Evolutionary conservation across 352 stramenopile species (phyloP).

Genomic region (Phytophthora brassicae): DNA sequence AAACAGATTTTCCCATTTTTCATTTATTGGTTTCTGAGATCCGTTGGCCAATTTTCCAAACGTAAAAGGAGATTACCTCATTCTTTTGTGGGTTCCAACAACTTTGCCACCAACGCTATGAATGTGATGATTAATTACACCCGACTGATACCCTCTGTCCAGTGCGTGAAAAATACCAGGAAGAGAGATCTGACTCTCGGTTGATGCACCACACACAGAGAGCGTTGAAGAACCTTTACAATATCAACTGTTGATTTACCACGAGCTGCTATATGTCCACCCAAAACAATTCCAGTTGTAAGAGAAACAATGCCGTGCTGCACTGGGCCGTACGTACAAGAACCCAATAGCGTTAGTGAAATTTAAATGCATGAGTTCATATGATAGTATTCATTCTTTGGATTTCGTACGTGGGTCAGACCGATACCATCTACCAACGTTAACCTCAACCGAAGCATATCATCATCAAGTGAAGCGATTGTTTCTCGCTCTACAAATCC

Average conservation of each 20-base stretch:
- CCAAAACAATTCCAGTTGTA: conserved; percentile 1
- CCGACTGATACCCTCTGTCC: conserved; percentile 2
- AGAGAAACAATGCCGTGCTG: conserved; percentile 7
- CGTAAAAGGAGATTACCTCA: conserved; percentile 2
- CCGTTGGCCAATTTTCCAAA: neutral
- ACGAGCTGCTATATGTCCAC: neutral
- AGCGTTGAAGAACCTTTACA: conserved; percentile 5
- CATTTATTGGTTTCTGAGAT: neutral
- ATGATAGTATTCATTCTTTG: conserved; percentile 1
- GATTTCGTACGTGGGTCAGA: conserved; percentile 3
- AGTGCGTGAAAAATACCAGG: conserved; percentile 6
- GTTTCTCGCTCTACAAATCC: conserved; percentile 2
- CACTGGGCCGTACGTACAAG: neutral
- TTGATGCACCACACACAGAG: conserved; percentile 1
- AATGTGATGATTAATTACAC: neutral
- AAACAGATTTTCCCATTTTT: conserved; percentile 4
- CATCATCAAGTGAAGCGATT: conserved; percentile 13
- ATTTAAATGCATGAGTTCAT: neutral
- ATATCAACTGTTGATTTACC: conserved; percentile 6
- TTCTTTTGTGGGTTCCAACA: conserved; percentile 6
- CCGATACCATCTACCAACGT: conserved; percentile 1
- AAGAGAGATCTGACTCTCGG: conserved; percentile 1
- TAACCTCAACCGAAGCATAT: conserved; percentile 3
- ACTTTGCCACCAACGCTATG: neutral
- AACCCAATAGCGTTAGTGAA: neutral